Evolutionary conservation across 805 yeast species (phyloP), one percentile per base, ranked within the genome.

Genomic region (Deakozyma indianensis): DNA sequence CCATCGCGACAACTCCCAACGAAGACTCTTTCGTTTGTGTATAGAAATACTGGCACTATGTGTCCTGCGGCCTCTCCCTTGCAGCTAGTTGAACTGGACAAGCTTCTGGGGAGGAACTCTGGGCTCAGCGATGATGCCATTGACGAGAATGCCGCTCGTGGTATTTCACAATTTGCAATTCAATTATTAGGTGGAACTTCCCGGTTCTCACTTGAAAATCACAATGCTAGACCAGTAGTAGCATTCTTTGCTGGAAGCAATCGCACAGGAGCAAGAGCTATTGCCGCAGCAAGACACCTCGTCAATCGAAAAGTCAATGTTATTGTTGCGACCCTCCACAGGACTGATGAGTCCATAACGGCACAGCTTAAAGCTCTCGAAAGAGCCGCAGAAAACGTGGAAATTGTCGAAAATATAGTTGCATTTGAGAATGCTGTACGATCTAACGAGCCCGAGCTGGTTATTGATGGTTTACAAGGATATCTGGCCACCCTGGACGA

Each of bases 381-480:
- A 46, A 63, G 69, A 15, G 62, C 71, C 47, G 94, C 92, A 7
- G 94, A 94, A n/a, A 80, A 80, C 52, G 61, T 74, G n/a, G 74
- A 32, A 20, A n/a, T 44, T 3, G 23, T 42, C 15, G 42, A 48
- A 4, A 45, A 44, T 22, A 42, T 41, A 15, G 48, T 41, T 22
- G 38, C 48, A 14, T 41, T 45, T 16, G 44, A 44, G 2, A 48
- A 62, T 50, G 56, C 48, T 42, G 71, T 57, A 41, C 63, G 78
- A 35, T 83, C 80, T 41, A 73, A 84, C 1, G 92, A 94, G 0
- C 76, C 83, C 15, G 95, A 86, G 57, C 66, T 87, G 48, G 73
- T 86, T 7, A 56, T 87, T 18, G 96, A 87, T 60, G 92, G 87
- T 1, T 67, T 87, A 53, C 95, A 83, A 57, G 96, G 95, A 0